A percentile compares a stretch with the other conserved stretches of the same genome.
These are phyloP conservation scores for Hypocreales sp. DNA, from an alignment of 2,329 filamentous ascomycete genomes.

Conservation along the genomic window DNA sequence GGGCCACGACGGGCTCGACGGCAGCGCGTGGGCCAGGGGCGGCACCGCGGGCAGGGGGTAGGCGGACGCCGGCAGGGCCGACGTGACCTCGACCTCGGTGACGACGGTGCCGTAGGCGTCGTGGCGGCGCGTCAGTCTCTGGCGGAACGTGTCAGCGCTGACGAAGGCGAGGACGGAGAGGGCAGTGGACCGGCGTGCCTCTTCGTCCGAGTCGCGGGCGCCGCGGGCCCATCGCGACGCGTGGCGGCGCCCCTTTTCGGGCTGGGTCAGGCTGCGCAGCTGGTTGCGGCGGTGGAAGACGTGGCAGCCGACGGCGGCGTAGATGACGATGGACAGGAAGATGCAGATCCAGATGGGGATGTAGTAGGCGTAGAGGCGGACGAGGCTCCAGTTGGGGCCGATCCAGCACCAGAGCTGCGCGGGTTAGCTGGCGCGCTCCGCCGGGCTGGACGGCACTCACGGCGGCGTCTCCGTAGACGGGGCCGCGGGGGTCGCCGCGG, in stretches of 20 bases:
- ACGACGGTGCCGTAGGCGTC: conserved; percentile 30
- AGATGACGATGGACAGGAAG: conserved; percentile 35
- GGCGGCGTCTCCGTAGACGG: conserved; percentile 39
- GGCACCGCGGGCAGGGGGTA: conserved; percentile 4
- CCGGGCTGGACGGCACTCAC: conserved; percentile 17
- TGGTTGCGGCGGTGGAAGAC: conserved; percentile 44
- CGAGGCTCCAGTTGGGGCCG: conserved; percentile 31
- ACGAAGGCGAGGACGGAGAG: not conserved
- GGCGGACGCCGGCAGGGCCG: conserved; percentile 8
- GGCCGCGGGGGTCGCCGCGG: conserved; percentile 17
- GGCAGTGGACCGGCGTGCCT: conserved; percentile 9
- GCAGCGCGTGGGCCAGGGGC: conserved; percentile 3
- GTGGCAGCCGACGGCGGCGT: conserved; percentile 39
- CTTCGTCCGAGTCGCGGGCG: conserved; percentile 16
- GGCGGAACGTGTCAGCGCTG: conserved; percentile 5
- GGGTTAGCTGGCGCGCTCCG: not conserved
- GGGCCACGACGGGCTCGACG: not conserved
- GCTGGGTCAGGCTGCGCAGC: conserved; percentile 26
- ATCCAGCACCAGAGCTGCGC: conserved; percentile 47
- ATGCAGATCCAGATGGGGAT: conserved; percentile 46
- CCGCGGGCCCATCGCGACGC: conserved; percentile 11
- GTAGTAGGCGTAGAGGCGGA: conserved; percentile 45
- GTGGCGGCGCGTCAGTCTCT: conserved; percentile 12
- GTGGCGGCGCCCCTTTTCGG: conserved; percentile 8
- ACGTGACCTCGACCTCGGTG: conserved; percentile 31